Evolutionary conservation across 306 rosid genomes (phyloP).

Genomic region (Sesbania bispinosa): DNA sequence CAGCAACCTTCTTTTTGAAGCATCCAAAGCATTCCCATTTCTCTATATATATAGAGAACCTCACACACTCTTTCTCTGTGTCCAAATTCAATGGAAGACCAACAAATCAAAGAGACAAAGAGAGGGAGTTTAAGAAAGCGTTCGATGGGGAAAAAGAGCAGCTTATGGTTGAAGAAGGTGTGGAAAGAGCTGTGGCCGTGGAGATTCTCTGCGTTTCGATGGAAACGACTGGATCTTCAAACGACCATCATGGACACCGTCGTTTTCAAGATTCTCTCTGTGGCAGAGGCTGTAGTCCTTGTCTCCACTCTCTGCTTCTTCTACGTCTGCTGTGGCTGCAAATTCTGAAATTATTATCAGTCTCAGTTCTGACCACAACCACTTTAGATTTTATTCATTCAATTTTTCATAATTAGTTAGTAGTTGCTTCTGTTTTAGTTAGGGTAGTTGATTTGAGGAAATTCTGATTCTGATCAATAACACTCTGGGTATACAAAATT

Average conservation of each 20-base stretch:
- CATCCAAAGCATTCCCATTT: no score
- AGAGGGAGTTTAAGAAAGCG: neutral
- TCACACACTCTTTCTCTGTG: neutral
- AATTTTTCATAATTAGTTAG: neutral
- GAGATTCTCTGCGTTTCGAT: slow-evolving; percentile 47
- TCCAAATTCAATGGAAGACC: neutral
- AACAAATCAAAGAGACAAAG: neutral
- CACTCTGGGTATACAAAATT: no score
- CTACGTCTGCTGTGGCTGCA: slow-evolving; percentile 78
- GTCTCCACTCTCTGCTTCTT: slow-evolving; percentile 74
- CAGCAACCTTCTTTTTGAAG: slow-evolving; percentile 27
- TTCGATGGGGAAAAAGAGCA: slow-evolving; percentile 30
- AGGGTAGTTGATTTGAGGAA: no score
- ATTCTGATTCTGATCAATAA: no score
- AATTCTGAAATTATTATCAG: slow-evolving; percentile 41
- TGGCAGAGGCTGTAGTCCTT: slow-evolving; percentile 59
- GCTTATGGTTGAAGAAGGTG: slow-evolving; percentile 60
- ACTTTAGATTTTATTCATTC: neutral
- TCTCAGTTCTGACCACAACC: no score
- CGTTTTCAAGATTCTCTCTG: slow-evolving; percentile 53
- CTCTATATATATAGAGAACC: slow-evolving; percentile 6
- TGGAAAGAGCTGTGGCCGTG: slow-evolving; percentile 49
- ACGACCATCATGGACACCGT: slow-evolving; percentile 53
- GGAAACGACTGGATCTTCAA: slow-evolving; percentile 52
- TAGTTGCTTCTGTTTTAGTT: neutral